These are phyloP conservation scores for Verticillium dahliae DNA, from an alignment of 2,329 filamentous ascomycete genomes.

Conservation along the genomic window DNA sequence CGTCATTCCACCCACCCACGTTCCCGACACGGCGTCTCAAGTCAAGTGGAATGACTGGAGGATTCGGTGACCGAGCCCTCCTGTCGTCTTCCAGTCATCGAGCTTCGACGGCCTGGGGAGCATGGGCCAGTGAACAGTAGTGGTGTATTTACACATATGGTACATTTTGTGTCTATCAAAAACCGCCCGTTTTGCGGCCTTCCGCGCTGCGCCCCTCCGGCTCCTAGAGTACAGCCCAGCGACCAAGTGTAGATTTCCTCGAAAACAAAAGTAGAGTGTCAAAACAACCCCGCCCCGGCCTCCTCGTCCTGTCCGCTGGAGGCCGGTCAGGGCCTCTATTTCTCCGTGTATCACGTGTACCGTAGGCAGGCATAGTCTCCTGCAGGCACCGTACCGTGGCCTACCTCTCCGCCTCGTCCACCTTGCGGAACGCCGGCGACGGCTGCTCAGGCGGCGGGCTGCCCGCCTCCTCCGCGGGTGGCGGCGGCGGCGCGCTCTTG, in stretches of 20 bases:
- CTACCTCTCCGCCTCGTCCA: neutral
- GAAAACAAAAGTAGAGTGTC: neutral
- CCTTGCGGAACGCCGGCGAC: conserved; percentile 28
- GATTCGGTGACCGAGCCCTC: too few species aligned
- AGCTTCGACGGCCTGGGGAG: neutral
- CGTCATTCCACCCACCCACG: neutral
- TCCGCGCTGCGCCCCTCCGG: neutral
- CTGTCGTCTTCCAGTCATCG: too few species aligned
- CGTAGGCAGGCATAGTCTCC: too few species aligned
- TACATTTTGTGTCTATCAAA: conserved; percentile 1
- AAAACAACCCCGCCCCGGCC: neutral
- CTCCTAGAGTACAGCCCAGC: neutral
- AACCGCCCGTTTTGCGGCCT: neutral
- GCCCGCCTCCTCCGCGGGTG: conserved; percentile 39
- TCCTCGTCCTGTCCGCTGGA: too few species aligned
- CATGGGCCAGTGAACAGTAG: neutral
- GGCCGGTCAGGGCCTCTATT: too few species aligned
- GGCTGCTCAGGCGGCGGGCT: conserved; percentile 23
- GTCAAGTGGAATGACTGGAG: too few species aligned
- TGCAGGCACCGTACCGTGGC: too few species aligned
- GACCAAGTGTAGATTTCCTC: neutral
- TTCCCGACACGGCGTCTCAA: neutral
- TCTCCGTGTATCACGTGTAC: too few species aligned
- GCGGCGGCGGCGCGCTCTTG: conserved; percentile 51
- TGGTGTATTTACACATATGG: neutral